A percentile compares a stretch with the other conserved stretches of the same genome.
Evolutionary conservation across 495 filamentous ascomycete species (phyloP).

Genomic region (Penicillium salamii): DNA sequence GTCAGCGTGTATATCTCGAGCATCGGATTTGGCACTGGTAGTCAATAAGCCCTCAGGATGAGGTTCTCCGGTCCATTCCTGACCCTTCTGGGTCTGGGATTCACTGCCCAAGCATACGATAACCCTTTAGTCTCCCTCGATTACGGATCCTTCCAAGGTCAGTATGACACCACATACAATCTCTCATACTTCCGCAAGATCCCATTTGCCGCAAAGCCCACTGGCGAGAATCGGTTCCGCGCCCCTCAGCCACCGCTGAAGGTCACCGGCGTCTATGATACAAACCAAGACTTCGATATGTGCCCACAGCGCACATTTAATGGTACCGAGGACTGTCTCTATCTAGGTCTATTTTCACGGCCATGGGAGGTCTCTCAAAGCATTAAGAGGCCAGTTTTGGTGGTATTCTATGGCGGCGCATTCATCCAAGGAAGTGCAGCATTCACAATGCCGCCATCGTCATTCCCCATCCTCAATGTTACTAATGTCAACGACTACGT

Average conservation of each 20-base stretch:
- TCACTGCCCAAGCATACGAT: slow-evolving; percentile 15
- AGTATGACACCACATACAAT: slow-evolving; percentile 50
- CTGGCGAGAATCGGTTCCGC: slow-evolving; percentile 54
- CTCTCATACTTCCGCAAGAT: slow-evolving; percentile 55
- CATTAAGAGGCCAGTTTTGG: slow-evolving; percentile 52
- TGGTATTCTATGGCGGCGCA: slow-evolving; percentile 60
- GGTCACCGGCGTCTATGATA: slow-evolving; percentile 50
- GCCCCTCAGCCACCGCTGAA: slow-evolving; percentile 50
- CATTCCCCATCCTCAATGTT: slow-evolving; percentile 55
- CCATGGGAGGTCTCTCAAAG: slow-evolving; percentile 43
- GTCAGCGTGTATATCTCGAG: not conserved
- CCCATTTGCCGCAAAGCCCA: slow-evolving; percentile 57
- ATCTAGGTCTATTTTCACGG: slow-evolving; percentile 56
- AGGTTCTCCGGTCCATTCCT: not conserved
- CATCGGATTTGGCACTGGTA: no score
- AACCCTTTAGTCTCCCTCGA: slow-evolving; percentile 38
- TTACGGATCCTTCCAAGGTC: slow-evolving; percentile 59
- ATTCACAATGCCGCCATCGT: slow-evolving; percentile 52
- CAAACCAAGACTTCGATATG: slow-evolving; percentile 55
- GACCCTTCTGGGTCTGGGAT: slow-evolving; percentile 8
- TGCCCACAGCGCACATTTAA: slow-evolving; percentile 57
- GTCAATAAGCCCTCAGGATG: slow-evolving; percentile 2
- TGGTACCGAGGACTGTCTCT: slow-evolving; percentile 62
- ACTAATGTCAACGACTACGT: slow-evolving; percentile 47
- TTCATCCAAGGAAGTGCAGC: slow-evolving; percentile 58